Evolutionary conservation across 805 yeast species (phyloP).

Genomic region (Candida jianshihensis): DNA sequence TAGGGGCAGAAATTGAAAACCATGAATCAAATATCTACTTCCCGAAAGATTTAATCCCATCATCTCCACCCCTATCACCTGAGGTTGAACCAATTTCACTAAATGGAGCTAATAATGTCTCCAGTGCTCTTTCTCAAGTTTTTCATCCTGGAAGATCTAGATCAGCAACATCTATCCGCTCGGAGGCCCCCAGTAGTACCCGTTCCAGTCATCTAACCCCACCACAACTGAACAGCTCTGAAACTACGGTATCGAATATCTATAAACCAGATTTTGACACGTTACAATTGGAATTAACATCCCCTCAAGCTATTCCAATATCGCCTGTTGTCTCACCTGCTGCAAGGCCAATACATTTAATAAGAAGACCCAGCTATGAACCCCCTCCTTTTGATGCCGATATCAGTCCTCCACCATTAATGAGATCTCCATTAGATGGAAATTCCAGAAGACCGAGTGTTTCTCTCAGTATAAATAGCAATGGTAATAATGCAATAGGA

Average conservation of each 20-base stretch:
- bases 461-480: no score
- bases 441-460: no score
- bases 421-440: constrained; percentile 8
- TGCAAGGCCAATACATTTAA: constrained; percentile 46
- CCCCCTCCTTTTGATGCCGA: constrained; percentile 61
- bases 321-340: constrained; percentile 42
- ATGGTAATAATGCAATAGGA: constrained; percentile 1
- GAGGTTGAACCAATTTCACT: constrained; percentile 41
- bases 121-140: not conserved
- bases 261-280: constrained; percentile 54
- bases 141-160: constrained; percentile 22
- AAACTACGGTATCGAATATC: constrained; percentile 31
- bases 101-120: no score
- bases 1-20: constrained; percentile 2
- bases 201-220: not conserved
- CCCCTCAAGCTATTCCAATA: constrained; percentile 61
- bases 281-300: constrained; percentile 38
- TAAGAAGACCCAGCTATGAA: constrained; percentile 47
- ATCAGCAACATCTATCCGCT: constrained; percentile 24
- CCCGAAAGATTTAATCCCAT: constrained; percentile 28
- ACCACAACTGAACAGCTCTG: not conserved
- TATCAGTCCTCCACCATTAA: constrained; percentile 28
- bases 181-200: not conserved
- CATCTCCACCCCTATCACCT: constrained; percentile 49
- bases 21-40: constrained; percentile 33